Evolutionary conservation across 2,329 filamentous ascomycete species (phyloP).

Genomic region (Rachicladosporium sp.): DNA sequence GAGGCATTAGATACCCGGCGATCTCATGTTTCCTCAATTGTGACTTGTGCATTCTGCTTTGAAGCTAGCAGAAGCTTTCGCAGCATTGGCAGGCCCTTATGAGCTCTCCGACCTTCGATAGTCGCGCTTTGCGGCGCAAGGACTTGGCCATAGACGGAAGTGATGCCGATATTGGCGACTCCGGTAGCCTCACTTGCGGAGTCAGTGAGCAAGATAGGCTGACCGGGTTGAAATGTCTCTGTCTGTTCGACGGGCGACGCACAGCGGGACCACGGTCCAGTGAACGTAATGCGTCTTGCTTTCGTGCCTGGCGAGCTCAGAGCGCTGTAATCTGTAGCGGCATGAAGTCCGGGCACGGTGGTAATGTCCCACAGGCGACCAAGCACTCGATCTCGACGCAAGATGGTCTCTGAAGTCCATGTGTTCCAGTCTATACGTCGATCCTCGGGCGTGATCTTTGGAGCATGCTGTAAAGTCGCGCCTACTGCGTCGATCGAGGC

Average conservation of each 20-base stretch:
- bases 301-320: too few species aligned
- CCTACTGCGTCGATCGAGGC: conserved; percentile 11
- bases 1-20: too few species aligned
- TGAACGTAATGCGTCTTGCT: too few species aligned
- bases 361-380: conserved; percentile 51
- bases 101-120: background rate
- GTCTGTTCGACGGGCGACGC: too few species aligned
- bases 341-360: too few species aligned
- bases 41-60: too few species aligned
- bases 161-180: background rate
- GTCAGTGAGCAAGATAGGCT: background rate
- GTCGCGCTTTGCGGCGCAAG: background rate
- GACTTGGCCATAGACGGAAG: background rate
- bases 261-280: too few species aligned
- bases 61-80: too few species aligned
- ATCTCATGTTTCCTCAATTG: too few species aligned
- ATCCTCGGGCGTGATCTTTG: conserved; percentile 59
- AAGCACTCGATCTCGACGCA: conserved; percentile 46
- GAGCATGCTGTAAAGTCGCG: conserved; percentile 42
- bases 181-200: too few species aligned
- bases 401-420: conserved; percentile 44
- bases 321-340: too few species aligned
- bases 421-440: conserved; percentile 47
- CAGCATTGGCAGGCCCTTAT: too few species aligned
- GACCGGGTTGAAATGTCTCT: background rate